Evolutionary conservation across 805 yeast species (phyloP).

Genomic region (Lipomyces sp.): DNA sequence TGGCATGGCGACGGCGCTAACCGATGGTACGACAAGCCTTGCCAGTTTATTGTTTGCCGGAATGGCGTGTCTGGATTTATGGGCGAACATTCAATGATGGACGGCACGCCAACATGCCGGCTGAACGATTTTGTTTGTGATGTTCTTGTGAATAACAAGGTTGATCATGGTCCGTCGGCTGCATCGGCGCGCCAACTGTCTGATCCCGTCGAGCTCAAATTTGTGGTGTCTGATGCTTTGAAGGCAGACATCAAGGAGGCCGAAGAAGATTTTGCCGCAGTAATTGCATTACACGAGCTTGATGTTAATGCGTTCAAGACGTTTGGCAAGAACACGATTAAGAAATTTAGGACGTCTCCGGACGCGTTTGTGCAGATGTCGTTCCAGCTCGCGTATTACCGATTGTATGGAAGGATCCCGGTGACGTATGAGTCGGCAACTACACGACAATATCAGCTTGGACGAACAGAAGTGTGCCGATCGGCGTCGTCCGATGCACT

Average conservation of each 20-base stretch:
- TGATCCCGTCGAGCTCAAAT: slow-evolving; percentile 47
- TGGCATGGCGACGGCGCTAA: slow-evolving; percentile 98
- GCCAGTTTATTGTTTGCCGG: slow-evolving; percentile 77
- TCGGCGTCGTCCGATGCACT: slow-evolving; percentile 74
- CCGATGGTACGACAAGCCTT: slow-evolving; percentile 89
- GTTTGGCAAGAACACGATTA: slow-evolving; percentile 84
- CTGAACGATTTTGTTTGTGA: slow-evolving; percentile 76
- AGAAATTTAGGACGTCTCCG: slow-evolving; percentile 83
- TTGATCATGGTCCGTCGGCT: slow-evolving; percentile 43
- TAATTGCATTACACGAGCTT: slow-evolving; percentile 71
- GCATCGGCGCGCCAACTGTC: slow-evolving; percentile 32
- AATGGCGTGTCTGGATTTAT: slow-evolving; percentile 90
- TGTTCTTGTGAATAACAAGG: slow-evolving; percentile 57
- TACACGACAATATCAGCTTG: slow-evolving; percentile 83
- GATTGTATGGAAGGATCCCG: slow-evolving; percentile 74
- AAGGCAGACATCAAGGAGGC: slow-evolving; percentile 61
- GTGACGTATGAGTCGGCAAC: slow-evolving; percentile 98
- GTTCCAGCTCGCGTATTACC: slow-evolving; percentile 88
- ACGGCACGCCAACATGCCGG: slow-evolving; percentile 92
- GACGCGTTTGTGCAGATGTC: slow-evolving; percentile 92
- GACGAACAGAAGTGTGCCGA: slow-evolving; percentile 94
- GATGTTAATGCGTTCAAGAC: slow-evolving; percentile 80
- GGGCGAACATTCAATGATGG: slow-evolving; percentile 98
- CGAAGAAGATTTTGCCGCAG: slow-evolving; percentile 57
- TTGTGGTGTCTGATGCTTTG: slow-evolving; percentile 63